Evolutionary conservation across 805 yeast species (phyloP).

Genomic region (Zygotorulaspora sp.): DNA sequence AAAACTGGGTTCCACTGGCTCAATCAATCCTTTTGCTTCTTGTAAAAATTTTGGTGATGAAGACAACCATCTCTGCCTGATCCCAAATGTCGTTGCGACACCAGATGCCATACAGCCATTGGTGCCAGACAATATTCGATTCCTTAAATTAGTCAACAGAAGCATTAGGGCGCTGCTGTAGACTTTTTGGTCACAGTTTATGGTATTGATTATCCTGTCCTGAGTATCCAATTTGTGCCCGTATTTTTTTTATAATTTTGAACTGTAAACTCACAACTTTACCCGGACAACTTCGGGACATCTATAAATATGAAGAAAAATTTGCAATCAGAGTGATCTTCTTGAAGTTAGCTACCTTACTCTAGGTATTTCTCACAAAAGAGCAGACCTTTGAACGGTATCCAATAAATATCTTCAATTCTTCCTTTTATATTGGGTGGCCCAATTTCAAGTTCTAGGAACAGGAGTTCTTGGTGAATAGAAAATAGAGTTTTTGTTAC

Average conservation of each 20-base stretch:
- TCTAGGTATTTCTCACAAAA: too few relatives aligned
- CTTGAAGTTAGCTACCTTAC: too few relatives aligned
- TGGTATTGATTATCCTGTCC: too few relatives aligned
- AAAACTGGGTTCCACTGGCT: constrained; percentile 5
- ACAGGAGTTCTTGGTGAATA: constrained; percentile 23
- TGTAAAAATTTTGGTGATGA: constrained; percentile 9
- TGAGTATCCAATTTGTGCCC: background rate
- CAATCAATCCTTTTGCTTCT: constrained; percentile 2
- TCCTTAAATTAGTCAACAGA: constrained; percentile 5
- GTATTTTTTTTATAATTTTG: too few relatives aligned
- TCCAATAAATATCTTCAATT: too few relatives aligned
- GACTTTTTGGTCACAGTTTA: too few relatives aligned
- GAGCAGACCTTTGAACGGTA: background rate
- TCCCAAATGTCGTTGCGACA: constrained; percentile 3
- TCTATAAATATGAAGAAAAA: too few relatives aligned
- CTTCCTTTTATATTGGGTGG: too few relatives aligned
- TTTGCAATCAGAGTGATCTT: too few relatives aligned
- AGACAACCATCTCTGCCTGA: constrained; percentile 7
- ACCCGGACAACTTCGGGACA: too few relatives aligned
- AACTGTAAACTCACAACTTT: too few relatives aligned
- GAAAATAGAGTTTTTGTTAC: constrained; percentile 4
- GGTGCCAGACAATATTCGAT: background rate
- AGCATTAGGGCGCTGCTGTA: constrained; percentile 6
- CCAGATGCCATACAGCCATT: background rate
- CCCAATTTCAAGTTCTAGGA: too few relatives aligned